Base-by-base conservation (phyloP, 2,329 filamentous ascomycete species). In the Talaromyces sp. region DNA sequence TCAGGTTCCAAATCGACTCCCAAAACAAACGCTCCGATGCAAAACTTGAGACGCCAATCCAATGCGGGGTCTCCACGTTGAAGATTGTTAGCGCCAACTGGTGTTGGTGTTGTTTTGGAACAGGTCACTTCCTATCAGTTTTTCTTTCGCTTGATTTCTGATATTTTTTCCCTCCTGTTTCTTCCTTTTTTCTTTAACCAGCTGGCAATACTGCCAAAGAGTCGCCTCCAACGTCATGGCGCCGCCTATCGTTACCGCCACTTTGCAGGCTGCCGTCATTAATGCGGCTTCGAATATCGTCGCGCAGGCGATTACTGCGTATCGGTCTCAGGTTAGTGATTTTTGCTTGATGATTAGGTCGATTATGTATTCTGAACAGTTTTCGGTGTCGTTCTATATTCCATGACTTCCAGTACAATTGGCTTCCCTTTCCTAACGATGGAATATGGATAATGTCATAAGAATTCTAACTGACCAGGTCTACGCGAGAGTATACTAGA, bases 261-360 rank as follows among this genome's bases (percentile, higher is more conserved):
- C 82, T 31, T 65, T 85, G 32, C 83, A 84, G 68, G 80, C 83
- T 21, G 76, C 79, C 8, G 69, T 75, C 48, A 75, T 85, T 10
- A 83, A 82, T 24, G 79, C 79, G 6, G 72, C 74, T 17, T 85
- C 83, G 32, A 85, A 85, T 66, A 68, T 85, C 46, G 71, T 83
- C 56, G 83, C 83, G 26, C 83, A 86, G 66, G 72, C 79, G 32
- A 79, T 85, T 64, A 75, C 80, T 43, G 77, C 82, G 17, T 81
- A 80, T 64, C 77, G 77, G 61, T 70, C 76, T 59, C 68, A 74
- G 62, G 80, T 81, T 63, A n/a, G 57, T 60, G 2, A n/a, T n/a
- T 24, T 17, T 17, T 5, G 9, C 32, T 55, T 24, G 19, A 12
- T 21, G 32, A 32, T 14, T 4, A 19, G 11, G 19, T 41, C 27